A percentile compares a stretch with the other conserved stretches of the same genome.
Evolutionary conservation across 768 basidiomycete genomes (phyloP).

Genomic region (Boletus edulis): DNA sequence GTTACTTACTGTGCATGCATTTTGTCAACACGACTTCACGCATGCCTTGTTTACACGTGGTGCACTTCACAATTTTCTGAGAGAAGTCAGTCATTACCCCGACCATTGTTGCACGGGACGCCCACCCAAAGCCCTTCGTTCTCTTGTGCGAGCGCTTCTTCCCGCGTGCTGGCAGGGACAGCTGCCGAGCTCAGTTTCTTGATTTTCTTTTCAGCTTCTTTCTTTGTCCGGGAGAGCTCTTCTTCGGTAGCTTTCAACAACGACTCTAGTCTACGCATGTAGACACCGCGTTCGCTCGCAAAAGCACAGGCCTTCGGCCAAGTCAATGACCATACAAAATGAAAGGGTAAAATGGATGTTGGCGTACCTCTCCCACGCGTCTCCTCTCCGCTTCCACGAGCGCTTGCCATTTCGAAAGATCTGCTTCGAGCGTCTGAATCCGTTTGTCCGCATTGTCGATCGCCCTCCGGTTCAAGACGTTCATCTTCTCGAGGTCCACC

Average conservation of each 20-base stretch:
- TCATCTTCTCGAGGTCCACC: constrained; percentile 47
- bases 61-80: constrained; percentile 83
- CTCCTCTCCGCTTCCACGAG: constrained; percentile 40
- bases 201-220: constrained; percentile 52
- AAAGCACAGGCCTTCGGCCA: constrained; percentile 27
- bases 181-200: constrained; percentile 39
- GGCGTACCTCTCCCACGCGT: constrained; percentile 39
- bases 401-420: constrained; percentile 32
- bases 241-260: constrained; percentile 39
- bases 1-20: constrained; percentile 84
- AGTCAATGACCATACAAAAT: background rate
- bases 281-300: constrained; percentile 31
- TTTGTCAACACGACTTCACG: constrained; percentile 80
- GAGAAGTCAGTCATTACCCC: background rate
- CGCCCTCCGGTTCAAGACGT: constrained; percentile 30
- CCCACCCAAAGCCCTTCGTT: constrained; percentile 58
- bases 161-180: constrained; percentile 29
- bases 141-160: constrained; percentile 44
- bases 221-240: constrained; percentile 43
- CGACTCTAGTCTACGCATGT: constrained; percentile 22
- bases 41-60: constrained; percentile 77
- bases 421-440: constrained; percentile 30
- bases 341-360: background rate
- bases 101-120: too few species aligned
- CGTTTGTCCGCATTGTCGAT: constrained; percentile 28